A percentile compares a stretch with the other conserved stretches of the same genome.
Evolutionary conservation across 2,329 filamentous ascomycete species (phyloP).

Genomic region (Penicillium sp.): DNA sequence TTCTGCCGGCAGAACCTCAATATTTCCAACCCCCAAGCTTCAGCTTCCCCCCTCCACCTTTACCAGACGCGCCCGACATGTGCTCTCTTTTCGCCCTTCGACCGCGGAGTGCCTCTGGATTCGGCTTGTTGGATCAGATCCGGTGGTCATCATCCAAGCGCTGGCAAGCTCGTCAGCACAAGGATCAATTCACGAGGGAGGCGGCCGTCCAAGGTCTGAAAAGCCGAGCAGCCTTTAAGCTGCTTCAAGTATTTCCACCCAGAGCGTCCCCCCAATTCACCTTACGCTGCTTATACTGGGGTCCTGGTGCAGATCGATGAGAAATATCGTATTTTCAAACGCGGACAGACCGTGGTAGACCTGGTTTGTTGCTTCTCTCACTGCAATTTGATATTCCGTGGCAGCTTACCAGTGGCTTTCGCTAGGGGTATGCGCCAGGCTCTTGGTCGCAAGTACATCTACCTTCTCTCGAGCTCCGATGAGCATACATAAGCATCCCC

Average conservation of each 20-base stretch:
- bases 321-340: conserved; percentile 77
- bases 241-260: conserved; percentile 69
- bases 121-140: conserved; percentile 10
- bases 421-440: conserved; percentile 57
- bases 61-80: conserved; percentile 11
- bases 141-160: conserved; percentile 65
- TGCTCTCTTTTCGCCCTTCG: not conserved
- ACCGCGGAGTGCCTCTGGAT: not conserved
- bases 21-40: not conserved
- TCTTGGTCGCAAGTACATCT: conserved; percentile 61
- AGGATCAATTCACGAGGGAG: conserved; percentile 72
- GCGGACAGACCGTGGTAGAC: conserved; percentile 85
- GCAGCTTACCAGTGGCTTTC: conserved; percentile 9
- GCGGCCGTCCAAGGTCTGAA: conserved; percentile 81
- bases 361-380: conserved; percentile 59
- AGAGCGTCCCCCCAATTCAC: not conserved
- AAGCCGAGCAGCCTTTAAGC: conserved; percentile 90
- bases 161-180: conserved; percentile 81
- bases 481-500: too few species aligned
- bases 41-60: not conserved
- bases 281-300: not conserved
- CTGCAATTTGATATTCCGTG: not conserved
- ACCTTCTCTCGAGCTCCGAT: too few species aligned
- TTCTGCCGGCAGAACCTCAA: conserved; percentile 26
- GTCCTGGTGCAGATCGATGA: conserved; percentile 69